A percentile compares a stretch with the other conserved stretches of the same genome.
These are phyloP conservation scores for Boeremia lycopersici DNA, from an alignment of 2,329 filamentous ascomycete species.

Conservation along the genomic window DNA sequence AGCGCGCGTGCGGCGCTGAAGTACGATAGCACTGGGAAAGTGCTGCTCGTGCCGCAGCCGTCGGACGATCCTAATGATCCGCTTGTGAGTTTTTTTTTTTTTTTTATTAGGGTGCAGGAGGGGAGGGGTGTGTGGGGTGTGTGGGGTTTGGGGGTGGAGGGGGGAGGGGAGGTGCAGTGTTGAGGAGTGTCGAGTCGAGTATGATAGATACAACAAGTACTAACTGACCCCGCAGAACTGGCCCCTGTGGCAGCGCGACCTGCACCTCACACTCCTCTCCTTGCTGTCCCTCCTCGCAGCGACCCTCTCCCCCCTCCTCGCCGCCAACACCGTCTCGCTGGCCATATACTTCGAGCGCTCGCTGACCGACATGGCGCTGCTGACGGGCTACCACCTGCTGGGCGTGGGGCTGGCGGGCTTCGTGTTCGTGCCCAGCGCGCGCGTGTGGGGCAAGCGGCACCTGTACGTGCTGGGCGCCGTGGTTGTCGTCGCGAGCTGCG, in stretches of 20 bases:
- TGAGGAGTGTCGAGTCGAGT: too few species aligned
- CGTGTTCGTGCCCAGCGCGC: slow-evolving; percentile 83
- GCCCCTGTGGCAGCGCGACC: slow-evolving; percentile 84
- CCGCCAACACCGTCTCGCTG: slow-evolving; percentile 83
- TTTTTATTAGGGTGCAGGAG: too few species aligned
- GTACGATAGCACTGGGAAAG: slow-evolving; percentile 71
- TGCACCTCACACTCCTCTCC: slow-evolving; percentile 79
- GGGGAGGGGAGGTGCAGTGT: too few species aligned
- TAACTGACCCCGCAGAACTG: slow-evolving; percentile 74
- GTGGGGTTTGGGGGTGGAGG: too few species aligned
- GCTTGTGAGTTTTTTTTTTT: slow-evolving; percentile 62
- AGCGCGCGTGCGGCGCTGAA: slow-evolving; percentile 61
- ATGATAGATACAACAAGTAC: too few species aligned
- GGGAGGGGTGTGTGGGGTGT: too few species aligned
- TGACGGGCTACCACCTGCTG: slow-evolving; percentile 87
- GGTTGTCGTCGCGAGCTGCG: slow-evolving; percentile 73
- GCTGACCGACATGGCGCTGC: slow-evolving; percentile 77
- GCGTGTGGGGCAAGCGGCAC: slow-evolving; percentile 93
- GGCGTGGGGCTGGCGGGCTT: slow-evolving; percentile 82
- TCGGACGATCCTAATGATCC: slow-evolving; percentile 91
- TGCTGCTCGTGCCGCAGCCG: slow-evolving; percentile 88
- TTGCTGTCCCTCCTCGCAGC: slow-evolving; percentile 82
- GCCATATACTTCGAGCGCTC: slow-evolving; percentile 67
- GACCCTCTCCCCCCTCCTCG: slow-evolving; percentile 82
- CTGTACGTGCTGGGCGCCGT: slow-evolving; percentile 79